phyloP scores from a whole-genome alignment of 106 monocot species.

The Chionographis japonica region DNA sequence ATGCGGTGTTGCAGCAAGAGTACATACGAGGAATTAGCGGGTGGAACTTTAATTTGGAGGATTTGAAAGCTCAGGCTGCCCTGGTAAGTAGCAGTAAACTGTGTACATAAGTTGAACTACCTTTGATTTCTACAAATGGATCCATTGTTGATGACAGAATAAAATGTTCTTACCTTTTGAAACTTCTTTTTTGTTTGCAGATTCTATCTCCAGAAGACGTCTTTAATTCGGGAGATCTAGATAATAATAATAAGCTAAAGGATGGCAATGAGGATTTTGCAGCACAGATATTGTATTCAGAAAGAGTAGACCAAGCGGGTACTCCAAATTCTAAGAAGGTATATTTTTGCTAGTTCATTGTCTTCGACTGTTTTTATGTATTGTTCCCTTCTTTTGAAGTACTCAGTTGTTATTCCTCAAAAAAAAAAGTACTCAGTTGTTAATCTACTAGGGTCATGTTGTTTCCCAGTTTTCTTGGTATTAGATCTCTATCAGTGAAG shows the following conservation, averaged over 20 bases:
- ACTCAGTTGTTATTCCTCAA: too few species aligned
- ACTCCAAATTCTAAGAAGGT: slow-evolving; percentile 37
- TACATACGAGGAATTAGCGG: slow-evolving; percentile 90
- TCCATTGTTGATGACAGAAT: not conserved
- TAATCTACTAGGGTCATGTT: too few species aligned
- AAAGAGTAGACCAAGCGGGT: slow-evolving; percentile 19
- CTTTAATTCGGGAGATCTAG: slow-evolving; percentile 35
- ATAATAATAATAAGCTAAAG: slow-evolving; percentile 22
- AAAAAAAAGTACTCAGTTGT: too few species aligned
- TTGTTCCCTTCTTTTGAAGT: not conserved
- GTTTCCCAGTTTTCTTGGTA: too few species aligned
- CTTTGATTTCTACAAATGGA: not conserved
- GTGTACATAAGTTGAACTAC: not conserved
- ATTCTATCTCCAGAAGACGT: slow-evolving; percentile 38
- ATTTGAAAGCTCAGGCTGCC: slow-evolving; percentile 85
- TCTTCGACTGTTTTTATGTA: not conserved
- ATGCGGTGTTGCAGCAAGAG: slow-evolving; percentile 54
- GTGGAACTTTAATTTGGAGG: slow-evolving; percentile 96
- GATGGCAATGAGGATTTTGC: slow-evolving; percentile 19
- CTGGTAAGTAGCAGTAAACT: slow-evolving; percentile 48
- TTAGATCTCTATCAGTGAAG: too few species aligned
- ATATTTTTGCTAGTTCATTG: slow-evolving; percentile 6
- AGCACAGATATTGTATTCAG: slow-evolving; percentile 19
- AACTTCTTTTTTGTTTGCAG: slow-evolving; percentile 23
- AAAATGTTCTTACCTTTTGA: not conserved